Evolutionary conservation across 306 rosid genomes (phyloP), one percentile per base, ranked within the genome.

Genomic region (Castanea crenata): DNA sequence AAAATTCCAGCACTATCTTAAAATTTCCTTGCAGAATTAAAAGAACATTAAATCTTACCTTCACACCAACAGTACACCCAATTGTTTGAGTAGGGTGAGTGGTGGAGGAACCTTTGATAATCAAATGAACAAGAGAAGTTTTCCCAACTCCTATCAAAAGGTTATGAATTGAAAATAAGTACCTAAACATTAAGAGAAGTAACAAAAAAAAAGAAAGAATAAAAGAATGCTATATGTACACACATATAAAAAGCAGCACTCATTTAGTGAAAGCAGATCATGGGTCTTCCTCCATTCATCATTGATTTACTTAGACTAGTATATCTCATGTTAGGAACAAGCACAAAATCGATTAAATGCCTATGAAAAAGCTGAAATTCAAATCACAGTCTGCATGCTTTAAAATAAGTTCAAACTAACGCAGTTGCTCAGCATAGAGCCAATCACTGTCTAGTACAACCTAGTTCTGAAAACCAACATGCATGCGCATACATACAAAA

Each of bases 21-120:
- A 55, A 14, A 70, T 64, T 54, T 77, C 57, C 71, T 56, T 15
- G 13, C 41, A 5, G 55, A 51, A 77, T 65, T 41, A 72, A 51
- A 62, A 59, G 32, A 84, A 44, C 5, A 58, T 21, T 57, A 6
- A 35, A 62, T 77, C 63, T 78, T 71, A 96, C 99, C 96, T 89
- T 91, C 75, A 91, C 96, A 76, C 84, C 91, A 82, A 96, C 97
- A 59, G 96, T 82, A 89, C 99, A 96, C 55, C 99, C 99, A 72
- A 96, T 83, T 75, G 99, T 93, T 79, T 90, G 99, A 46, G 93
- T 49, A 88, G 97, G 94, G 59, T 87, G 92, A 71, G 86, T 72
- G 6, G 86, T 72, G n/a, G 96, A 85, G 82, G 93, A 87, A 81
- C 99, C 98, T 1, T 93, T 93, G 81, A 93, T 82, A 74, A 96